phyloP scores from a whole-genome alignment of 495 filamentous ascomycete species.

The Daldinia decipiens region DNA sequence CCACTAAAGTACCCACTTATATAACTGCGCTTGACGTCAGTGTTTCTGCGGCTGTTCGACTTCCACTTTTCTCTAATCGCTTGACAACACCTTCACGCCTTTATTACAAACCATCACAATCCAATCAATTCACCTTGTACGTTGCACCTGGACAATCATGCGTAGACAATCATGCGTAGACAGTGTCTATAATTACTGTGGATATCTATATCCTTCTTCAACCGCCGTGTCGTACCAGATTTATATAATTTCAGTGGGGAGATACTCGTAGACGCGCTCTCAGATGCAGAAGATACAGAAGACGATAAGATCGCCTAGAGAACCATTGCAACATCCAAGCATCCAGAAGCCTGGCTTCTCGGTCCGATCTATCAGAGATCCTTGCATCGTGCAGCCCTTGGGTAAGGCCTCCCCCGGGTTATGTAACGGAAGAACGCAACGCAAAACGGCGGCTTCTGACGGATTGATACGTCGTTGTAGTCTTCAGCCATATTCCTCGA shows the following conservation, averaged over 20 bases:
- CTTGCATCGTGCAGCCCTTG: constrained; percentile 25
- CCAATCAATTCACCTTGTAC: constrained; percentile 26
- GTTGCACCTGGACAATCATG: constrained; percentile 13
- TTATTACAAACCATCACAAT: background rate
- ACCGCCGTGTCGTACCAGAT: constrained; percentile 28
- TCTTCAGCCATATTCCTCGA: background rate
- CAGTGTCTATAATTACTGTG: constrained; percentile 24
- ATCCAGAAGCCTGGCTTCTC: constrained; percentile 41
- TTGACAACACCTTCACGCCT: too few species aligned
- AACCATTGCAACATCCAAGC: constrained; percentile 24
- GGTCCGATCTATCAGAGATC: constrained; percentile 44
- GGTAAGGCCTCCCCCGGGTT: constrained; percentile 18
- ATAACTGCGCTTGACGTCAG: constrained; percentile 39
- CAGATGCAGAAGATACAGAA: constrained; percentile 1
- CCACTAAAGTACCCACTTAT: constrained; percentile 27
- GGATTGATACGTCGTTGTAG: constrained; percentile 18
- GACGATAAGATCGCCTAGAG: constrained; percentile 24
- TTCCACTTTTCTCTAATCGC: constrained; percentile 10
- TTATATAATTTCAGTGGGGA: constrained; percentile 24
- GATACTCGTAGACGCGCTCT: constrained; percentile 24
- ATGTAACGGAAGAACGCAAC: constrained; percentile 33
- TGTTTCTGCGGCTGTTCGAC: constrained; percentile 37
- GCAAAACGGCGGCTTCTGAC: constrained; percentile 16
- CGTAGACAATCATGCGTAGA: background rate
- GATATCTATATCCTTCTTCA: constrained; percentile 26